Percentiles rank a stretch among this genome's conserved stretches.
These are phyloP conservation scores for Prunus davidiana DNA, from an alignment of 306 rosid species.

Conservation along the genomic window DNA sequence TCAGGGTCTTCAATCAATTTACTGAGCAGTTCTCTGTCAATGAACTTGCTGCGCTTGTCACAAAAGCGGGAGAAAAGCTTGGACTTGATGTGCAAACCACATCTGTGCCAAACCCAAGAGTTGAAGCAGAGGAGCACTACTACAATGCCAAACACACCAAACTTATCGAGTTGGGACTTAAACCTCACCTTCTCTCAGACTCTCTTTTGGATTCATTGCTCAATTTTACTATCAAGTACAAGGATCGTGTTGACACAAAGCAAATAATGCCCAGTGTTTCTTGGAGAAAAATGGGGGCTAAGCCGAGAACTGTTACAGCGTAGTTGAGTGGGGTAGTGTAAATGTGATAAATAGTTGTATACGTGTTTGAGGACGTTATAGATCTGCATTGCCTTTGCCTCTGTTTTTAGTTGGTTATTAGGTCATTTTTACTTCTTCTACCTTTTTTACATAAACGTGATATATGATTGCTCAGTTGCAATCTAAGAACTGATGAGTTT, in stretches of 20 bases:
- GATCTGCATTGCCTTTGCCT: neutral
- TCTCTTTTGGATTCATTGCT: constrained; percentile 93
- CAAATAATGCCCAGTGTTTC: constrained; percentile 96
- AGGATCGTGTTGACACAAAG: constrained; percentile 80
- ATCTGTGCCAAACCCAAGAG: constrained; percentile 93
- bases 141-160: constrained; percentile 95
- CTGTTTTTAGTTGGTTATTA: neutral
- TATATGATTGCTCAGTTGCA: constrained; percentile 25
- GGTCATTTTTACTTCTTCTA: neutral
- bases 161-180: constrained; percentile 80
- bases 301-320: constrained; percentile 59
- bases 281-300: constrained; percentile 79
- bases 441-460: neutral
- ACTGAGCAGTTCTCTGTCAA: constrained; percentile 90
- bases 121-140: constrained; percentile 96
- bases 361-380: neutral
- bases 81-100: constrained; percentile 68
- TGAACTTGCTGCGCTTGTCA: constrained; percentile 76
- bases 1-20: constrained; percentile 91
- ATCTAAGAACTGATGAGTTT: constrained; percentile 7
- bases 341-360: neutral
- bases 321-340: constrained; percentile 24
- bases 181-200: constrained; percentile 88
- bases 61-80: constrained; percentile 78
- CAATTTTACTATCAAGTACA: constrained; percentile 64